Evolutionary conservation across 768 basidiomycete species (phyloP).

Genomic region (Boletus subparvulus): DNA sequence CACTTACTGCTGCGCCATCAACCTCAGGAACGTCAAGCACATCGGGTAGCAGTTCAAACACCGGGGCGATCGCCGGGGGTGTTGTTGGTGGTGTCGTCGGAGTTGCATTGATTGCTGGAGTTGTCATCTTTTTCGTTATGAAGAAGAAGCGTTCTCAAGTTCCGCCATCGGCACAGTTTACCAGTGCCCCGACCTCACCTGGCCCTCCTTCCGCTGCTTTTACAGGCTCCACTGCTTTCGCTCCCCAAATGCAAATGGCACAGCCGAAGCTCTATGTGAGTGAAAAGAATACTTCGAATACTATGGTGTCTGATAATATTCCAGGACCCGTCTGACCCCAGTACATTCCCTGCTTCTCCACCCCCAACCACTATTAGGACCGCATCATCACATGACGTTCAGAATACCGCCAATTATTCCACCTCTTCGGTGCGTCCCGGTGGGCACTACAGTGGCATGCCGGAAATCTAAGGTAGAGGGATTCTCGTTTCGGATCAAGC

Average conservation of each 20-base stretch:
- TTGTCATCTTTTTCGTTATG: conserved; percentile 40
- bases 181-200: not conserved
- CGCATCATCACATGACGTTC: conserved; percentile 5
- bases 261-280: conserved; percentile 33
- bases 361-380: conserved; percentile 13
- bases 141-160: conserved; percentile 28
- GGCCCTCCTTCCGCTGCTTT: conserved; percentile 4
- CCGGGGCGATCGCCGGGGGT: conserved; percentile 60
- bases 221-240: conserved; percentile 11
- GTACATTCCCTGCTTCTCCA: conserved; percentile 36
- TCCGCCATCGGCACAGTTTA: conserved; percentile 19
- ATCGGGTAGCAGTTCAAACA: conserved; percentile 27
- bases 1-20: conserved; percentile 5
- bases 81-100: conserved; percentile 64
- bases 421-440: conserved; percentile 7
- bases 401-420: conserved; percentile 13
- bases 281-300: not conserved
- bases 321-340: conserved; percentile 39
- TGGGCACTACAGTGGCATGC: conserved; percentile 25
- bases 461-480: conserved; percentile 21
- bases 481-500: not conserved
- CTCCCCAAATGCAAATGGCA: conserved; percentile 11
- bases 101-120: conserved; percentile 42
- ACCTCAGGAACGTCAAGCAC: conserved; percentile 9
- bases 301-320: conserved; percentile 2